Evolutionary conservation across 768 basidiomycete species (phyloP), one percentile per base, ranked within the genome.

Genomic region (Amanita muscaria): DNA sequence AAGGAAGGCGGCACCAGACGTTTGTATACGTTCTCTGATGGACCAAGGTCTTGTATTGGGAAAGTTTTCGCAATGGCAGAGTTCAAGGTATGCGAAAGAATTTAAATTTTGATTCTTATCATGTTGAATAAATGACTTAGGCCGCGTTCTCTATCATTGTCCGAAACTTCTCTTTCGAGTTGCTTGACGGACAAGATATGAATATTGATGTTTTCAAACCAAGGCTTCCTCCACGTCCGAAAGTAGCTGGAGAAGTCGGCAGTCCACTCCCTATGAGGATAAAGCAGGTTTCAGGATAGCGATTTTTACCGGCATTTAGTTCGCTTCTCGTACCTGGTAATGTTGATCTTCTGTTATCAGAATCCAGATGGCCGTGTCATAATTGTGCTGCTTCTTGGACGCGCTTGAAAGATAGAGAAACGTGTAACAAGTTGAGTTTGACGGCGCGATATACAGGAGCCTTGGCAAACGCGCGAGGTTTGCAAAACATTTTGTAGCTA

Each of bases 11-110:
- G n/a, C n/a, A n/a, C n/a, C n/a, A 56, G 59, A 16, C 70, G 73
- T 33, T 44, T 73, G 2, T 56, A 70, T 40, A 66, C 67, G 4
- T 76, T 73, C 51, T 56, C 64, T 1, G 72, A 74, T 31, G 74
- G 73, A 1, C 62, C 64, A 4, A 57, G 70, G 29, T 61, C 56
- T 15, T 75, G 73, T 47, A 58, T 72, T 12, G 73, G 73, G 12
- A 66, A 63, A 25, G 54, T 53, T 10, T 73, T 73, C 44, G 69
- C 70, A 5, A 5, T 47, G n/a, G 24, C 40, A 7, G 46, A 47
- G 16, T 9, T 46, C 19, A 46, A 46, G 37, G 45, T 45, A 15
- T 30, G 15, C 23, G 46, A 69, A 1, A 62, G 64, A 40, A 69
- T 68, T 12, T 12, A 29, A 6, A 36, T 29, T 6, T 29, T 29